Conservation (phyloP, 768 basidiomycete genomes). For the Rossbeevera mucosa region DNA sequence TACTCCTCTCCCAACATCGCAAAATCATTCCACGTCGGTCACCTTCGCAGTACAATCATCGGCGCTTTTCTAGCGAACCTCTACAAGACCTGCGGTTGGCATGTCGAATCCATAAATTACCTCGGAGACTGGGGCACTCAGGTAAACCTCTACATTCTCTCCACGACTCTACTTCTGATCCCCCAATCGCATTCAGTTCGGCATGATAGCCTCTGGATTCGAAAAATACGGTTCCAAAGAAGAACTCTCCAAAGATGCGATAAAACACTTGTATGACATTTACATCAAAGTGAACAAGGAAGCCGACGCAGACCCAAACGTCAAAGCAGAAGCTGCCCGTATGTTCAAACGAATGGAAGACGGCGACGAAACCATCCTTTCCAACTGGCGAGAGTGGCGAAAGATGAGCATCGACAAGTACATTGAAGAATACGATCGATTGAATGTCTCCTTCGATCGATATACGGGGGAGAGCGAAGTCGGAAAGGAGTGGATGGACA, state of each 20-base stretch:
- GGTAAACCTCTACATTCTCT: slow-evolving; percentile 38
- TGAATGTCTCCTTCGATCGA: slow-evolving; percentile 89
- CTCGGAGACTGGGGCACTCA: slow-evolving; percentile 99
- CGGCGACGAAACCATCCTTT: slow-evolving; percentile 77
- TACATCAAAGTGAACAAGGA: slow-evolving; percentile 94
- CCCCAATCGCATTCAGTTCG: slow-evolving; percentile 59
- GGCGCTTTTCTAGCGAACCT: slow-evolving; percentile 91
- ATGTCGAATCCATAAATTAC: slow-evolving; percentile 89
- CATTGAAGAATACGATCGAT: slow-evolving; percentile 75
- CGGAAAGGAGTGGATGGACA: slow-evolving; percentile 66
- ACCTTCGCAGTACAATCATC: slow-evolving; percentile 96
- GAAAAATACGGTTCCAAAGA: slow-evolving; percentile 87
- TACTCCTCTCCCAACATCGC: slow-evolving; percentile 98
- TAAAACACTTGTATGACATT: slow-evolving; percentile 90
- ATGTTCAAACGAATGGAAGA: slow-evolving; percentile 97
- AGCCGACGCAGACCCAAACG: slow-evolving; percentile 62
- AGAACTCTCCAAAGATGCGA: slow-evolving; percentile 79
- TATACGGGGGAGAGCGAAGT: slow-evolving; percentile 90
- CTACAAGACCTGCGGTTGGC: slow-evolving; percentile 91
- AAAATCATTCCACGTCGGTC: slow-evolving; percentile 97
- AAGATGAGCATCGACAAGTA: slow-evolving; percentile 89
- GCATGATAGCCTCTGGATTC: slow-evolving; percentile 85
- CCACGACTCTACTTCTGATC: neutral
- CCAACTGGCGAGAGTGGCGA: slow-evolving; percentile 91
- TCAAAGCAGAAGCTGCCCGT: slow-evolving; percentile 70